Evolutionary conservation across 192 early-diverging fungal species (phyloP).

Genomic region (Linnemannia hyalina): DNA sequence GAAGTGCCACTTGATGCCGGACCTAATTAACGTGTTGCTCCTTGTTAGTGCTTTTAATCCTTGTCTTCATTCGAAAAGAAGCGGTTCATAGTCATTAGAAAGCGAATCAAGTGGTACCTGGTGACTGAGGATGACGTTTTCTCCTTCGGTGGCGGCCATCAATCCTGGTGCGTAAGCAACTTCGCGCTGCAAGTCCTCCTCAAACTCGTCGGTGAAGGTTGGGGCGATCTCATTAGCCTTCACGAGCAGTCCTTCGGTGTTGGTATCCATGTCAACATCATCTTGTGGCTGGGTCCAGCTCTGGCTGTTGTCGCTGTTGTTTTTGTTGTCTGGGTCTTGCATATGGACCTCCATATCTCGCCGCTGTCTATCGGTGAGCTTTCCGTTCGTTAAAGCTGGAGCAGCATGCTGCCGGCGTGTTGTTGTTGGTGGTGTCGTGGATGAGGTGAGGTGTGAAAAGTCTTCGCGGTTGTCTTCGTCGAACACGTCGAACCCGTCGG

Average conservation of each 20-base stretch:
- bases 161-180: conserved; percentile 28
- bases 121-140: conserved; percentile 31
- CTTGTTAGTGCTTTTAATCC: not conserved
- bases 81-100: not conserved
- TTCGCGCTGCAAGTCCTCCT: conserved; percentile 29
- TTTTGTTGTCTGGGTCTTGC: conserved; percentile 20
- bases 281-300: conserved; percentile 20
- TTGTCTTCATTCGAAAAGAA: not conserved
- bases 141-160: not conserved
- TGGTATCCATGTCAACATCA: too few relatives aligned
- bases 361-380: not conserved
- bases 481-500: conserved; percentile 23
- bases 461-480: conserved; percentile 13
- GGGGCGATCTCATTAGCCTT: not conserved
- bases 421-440: not conserved
- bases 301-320: not conserved
- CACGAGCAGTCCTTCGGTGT: not conserved
- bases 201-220: conserved; percentile 34
- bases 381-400: conserved; percentile 22
- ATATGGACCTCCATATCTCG: conserved; percentile 10
- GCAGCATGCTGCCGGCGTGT: not conserved
- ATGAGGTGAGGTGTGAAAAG: not conserved
- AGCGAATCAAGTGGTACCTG: conserved; percentile 15
- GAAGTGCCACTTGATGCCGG: conserved; percentile 94
- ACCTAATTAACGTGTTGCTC: conserved; percentile 61